Conservation (phyloP, 1,284 basidiomycete genomes). For the Irpex rosettiformis region DNA sequence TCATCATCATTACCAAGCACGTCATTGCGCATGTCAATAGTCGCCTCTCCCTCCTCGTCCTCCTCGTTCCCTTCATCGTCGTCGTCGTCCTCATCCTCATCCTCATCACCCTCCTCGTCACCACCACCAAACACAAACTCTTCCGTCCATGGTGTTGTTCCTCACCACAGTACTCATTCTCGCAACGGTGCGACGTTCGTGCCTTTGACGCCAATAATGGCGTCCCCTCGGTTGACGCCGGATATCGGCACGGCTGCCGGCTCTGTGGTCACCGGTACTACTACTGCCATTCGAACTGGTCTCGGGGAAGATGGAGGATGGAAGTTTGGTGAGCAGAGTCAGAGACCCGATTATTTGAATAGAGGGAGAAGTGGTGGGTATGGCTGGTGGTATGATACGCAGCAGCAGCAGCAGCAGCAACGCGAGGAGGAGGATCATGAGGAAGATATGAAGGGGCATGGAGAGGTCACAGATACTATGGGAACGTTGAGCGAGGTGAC, state of each 20-base stretch:
- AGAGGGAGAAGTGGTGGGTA: neutral
- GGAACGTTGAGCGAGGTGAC: neutral
- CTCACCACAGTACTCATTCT: too few species aligned
- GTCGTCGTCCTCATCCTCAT: too few species aligned
- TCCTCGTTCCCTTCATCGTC: too few species aligned
- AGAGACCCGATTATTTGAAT: neutral
- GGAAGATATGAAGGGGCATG: too few species aligned
- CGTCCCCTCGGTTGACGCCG: conserved; percentile 55
- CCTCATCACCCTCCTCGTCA: too few species aligned
- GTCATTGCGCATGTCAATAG: neutral
- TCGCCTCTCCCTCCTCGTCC: conserved; percentile 13
- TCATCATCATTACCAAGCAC: conserved; percentile 11
- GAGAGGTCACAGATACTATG: neutral
- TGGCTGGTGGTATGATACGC: neutral
- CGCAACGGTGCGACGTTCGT: conserved; percentile 37
- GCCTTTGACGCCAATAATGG: conserved; percentile 53
- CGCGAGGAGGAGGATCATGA: too few species aligned
- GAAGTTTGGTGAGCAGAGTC: neutral
- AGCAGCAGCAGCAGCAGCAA: neutral
- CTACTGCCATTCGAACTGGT: neutral
- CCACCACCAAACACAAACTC: too few species aligned
- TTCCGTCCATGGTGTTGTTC: too few species aligned
- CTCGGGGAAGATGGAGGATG: neutral
- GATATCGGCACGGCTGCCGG: conserved; percentile 20
- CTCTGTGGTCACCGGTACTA: neutral